phyloP scores from a whole-genome alignment of 2,329 filamentous ascomycete species.

The Aspergillus sp. region DNA sequence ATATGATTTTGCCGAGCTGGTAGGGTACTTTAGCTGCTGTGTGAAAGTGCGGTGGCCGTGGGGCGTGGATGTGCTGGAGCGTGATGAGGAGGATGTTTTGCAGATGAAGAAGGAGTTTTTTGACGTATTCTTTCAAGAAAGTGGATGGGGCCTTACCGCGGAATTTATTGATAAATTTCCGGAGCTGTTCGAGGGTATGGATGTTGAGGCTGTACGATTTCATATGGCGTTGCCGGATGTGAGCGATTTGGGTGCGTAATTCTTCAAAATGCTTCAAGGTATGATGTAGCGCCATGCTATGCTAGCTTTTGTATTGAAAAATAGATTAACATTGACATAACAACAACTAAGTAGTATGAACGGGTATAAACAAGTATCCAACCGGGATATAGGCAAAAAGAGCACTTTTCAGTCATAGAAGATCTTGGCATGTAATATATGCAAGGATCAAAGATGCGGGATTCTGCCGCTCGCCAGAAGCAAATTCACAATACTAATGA shows the following conservation, averaged over 20 bases:
- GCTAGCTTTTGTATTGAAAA: not conserved
- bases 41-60: conserved; percentile 10
- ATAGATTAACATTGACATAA: not conserved
- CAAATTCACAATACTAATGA: conserved; percentile 86
- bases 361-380: no score
- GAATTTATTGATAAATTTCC: conserved; percentile 6
- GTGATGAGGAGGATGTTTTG: conserved; percentile 6
- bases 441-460: conserved; percentile 54
- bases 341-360: not conserved
- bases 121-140: conserved; percentile 5
- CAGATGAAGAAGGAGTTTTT: conserved; percentile 5
- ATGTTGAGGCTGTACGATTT: conserved; percentile 4
- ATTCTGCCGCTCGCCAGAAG: conserved; percentile 68
- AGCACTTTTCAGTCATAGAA: no score
- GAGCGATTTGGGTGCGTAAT: not conserved
- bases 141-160: conserved; percentile 5
- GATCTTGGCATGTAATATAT: no score
- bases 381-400: no score
- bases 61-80: conserved; percentile 5
- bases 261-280: no score
- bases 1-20: conserved; percentile 3
- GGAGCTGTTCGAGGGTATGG: conserved; percentile 4
- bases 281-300: no score
- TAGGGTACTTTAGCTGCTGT: conserved; percentile 4
- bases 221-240: not conserved